Evolutionary conservation across 2,329 filamentous ascomycete genomes (phyloP).

Genomic region (Rhynchosporium graminicola): DNA sequence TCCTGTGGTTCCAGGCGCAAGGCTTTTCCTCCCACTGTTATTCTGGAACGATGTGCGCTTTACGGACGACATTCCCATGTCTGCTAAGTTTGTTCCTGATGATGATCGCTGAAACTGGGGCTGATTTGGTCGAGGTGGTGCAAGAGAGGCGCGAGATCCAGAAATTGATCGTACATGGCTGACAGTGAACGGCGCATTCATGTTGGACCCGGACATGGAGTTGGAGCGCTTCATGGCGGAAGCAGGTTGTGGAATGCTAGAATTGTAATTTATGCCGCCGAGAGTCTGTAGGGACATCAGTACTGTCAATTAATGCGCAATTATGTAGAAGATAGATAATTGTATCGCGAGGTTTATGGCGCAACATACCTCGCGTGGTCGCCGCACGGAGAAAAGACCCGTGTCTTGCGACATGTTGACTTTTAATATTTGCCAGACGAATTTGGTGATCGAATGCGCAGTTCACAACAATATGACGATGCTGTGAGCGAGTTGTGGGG

Average conservation of each 20-base stretch:
- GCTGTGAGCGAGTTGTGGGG: constrained; percentile 4
- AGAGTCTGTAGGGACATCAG: constrained; percentile 64
- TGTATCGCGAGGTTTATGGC: constrained; percentile 1
- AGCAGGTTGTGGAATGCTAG: constrained; percentile 83
- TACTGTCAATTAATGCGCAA: constrained; percentile 1
- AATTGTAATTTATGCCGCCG: constrained; percentile 79
- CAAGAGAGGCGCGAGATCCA: constrained; percentile 81
- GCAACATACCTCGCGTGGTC: constrained; percentile 78
- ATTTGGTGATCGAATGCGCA: constrained; percentile 12
- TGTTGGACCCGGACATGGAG: constrained; percentile 65
- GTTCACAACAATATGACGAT: background rate
- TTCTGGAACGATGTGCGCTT: constrained; percentile 80
- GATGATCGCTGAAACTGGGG: constrained; percentile 85
- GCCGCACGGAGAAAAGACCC: constrained; percentile 87
- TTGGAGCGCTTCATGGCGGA: constrained; percentile 94
- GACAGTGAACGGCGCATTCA: constrained; percentile 62
- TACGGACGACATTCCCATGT: constrained; percentile 79
- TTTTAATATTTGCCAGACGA: constrained; percentile 13
- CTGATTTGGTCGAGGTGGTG: constrained; percentile 79
- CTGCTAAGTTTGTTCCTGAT: constrained; percentile 77
- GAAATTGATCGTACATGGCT: constrained; percentile 82
- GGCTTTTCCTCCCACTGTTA: constrained; percentile 61
- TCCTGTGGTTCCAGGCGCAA: constrained; percentile 46
- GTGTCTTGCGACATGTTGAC: constrained; percentile 80
- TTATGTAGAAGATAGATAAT: background rate